These are phyloP conservation scores for Collariella sp. DNA, from an alignment of 495 filamentous ascomycete species.

Conservation along the genomic window DNA sequence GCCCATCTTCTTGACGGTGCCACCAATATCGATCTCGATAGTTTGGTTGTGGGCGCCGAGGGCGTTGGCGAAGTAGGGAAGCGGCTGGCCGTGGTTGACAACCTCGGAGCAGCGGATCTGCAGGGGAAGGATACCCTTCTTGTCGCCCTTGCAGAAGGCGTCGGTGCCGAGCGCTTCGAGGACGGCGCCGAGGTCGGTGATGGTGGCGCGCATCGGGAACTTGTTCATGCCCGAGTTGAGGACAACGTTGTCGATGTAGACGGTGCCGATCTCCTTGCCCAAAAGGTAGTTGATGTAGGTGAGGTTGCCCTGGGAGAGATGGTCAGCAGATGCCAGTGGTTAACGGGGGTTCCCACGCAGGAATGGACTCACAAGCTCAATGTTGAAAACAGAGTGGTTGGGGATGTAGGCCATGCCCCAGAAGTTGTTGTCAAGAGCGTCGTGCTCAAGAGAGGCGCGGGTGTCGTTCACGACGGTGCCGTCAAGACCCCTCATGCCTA, in stretches of 20 bases:
- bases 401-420: conserved; percentile 56
- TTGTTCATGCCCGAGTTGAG: conserved; percentile 54
- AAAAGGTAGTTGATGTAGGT: conserved; percentile 51
- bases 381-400: conserved; percentile 57
- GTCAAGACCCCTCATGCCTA: conserved; percentile 41
- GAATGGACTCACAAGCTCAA: conserved; percentile 48
- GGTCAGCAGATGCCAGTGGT: not conserved
- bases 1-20: conserved; percentile 17
- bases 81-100: conserved; percentile 48
- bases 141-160: conserved; percentile 37
- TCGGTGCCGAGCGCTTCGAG: conserved; percentile 30
- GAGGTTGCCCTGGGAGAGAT: conserved; percentile 49
- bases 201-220: conserved; percentile 45
- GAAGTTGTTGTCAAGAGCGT: conserved; percentile 51
- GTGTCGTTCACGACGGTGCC: conserved; percentile 51
- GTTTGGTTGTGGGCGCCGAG: conserved; percentile 30
- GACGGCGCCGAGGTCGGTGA: conserved; percentile 41
- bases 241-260: conserved; percentile 48
- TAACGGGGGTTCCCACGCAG: not conserved
- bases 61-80: conserved; percentile 53
- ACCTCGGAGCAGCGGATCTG: conserved; percentile 49
- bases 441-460: conserved; percentile 34
- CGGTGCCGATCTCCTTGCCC: conserved; percentile 44
- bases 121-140: conserved; percentile 48
- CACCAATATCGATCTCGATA: conserved; percentile 29